Conservation (phyloP, 352 stramenopile genomes). For the Phytophthora tentaculata region DNA sequence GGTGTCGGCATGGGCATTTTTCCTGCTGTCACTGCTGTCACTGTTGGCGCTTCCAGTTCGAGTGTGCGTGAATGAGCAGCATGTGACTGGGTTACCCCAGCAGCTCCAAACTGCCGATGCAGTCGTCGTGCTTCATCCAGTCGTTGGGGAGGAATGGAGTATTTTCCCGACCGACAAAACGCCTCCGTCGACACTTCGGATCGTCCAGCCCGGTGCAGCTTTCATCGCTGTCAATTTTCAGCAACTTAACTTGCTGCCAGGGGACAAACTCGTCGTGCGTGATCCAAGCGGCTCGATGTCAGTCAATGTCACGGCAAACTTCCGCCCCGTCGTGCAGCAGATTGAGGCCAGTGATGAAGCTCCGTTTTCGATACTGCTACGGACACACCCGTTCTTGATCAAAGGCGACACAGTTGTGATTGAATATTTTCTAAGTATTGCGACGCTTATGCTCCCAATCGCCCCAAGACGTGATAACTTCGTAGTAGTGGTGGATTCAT, state of each 20-base stretch:
- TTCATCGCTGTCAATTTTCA: slow-evolving; percentile 44
- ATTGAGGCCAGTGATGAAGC: slow-evolving; percentile 8
- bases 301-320: slow-evolving; percentile 13
- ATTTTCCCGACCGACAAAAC: slow-evolving; percentile 18
- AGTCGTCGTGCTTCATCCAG: slow-evolving; percentile 24
- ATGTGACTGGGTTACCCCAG: neutral
- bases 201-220: slow-evolving; percentile 27
- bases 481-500: slow-evolving; percentile 51
- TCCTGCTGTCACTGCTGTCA: slow-evolving; percentile 30
- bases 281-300: slow-evolving; percentile 19
- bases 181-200: slow-evolving; percentile 18
- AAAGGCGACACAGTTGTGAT: slow-evolving; percentile 44
- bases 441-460: slow-evolving; percentile 50
- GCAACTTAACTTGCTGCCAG: slow-evolving; percentile 31
- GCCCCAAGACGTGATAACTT: slow-evolving; percentile 20
- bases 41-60: slow-evolving; percentile 17
- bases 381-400: slow-evolving; percentile 54
- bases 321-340: neutral
- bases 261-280: slow-evolving; percentile 40
- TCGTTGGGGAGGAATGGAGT: slow-evolving; percentile 28
- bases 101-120: slow-evolving; percentile 23
- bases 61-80: slow-evolving; percentile 17
- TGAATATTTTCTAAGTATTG: slow-evolving; percentile 61
- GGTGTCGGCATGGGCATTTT: neutral
- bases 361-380: slow-evolving; percentile 34